These are phyloP conservation scores for Symbiotaphrina buchneri DNA, from an alignment of 495 filamentous ascomycete genomes.

Conservation along the genomic window DNA sequence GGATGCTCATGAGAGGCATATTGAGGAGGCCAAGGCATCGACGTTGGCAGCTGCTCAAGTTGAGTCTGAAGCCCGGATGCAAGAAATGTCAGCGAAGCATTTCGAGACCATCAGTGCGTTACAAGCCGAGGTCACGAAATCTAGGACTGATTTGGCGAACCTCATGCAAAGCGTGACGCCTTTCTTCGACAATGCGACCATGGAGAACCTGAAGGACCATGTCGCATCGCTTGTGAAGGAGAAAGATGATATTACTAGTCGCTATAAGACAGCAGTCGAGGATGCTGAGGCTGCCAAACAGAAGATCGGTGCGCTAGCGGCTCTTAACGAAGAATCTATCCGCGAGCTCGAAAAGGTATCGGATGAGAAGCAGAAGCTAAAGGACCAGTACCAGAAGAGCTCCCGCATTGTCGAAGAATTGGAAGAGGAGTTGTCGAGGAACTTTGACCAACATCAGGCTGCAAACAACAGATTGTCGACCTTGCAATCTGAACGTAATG, in stretches of 20 bases:
- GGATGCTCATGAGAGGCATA: conserved; percentile 26
- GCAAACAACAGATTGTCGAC: conserved; percentile 51
- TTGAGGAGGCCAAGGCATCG: conserved; percentile 22
- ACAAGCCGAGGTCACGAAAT: conserved; percentile 44
- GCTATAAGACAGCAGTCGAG: too few relatives aligned
- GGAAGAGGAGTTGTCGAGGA: conserved; percentile 87
- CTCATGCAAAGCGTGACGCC: conserved; percentile 25
- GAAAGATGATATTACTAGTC: conserved; percentile 7
- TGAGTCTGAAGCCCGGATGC: conserved; percentile 21
- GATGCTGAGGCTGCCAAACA: conserved; percentile 26
- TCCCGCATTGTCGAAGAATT: conserved; percentile 82
- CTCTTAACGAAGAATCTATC: conserved; percentile 48
- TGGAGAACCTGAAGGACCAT: conserved; percentile 27
- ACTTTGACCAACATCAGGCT: conserved; percentile 76
- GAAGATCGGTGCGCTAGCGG: conserved; percentile 22
- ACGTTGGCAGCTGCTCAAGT: conserved; percentile 17
- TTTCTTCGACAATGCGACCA: conserved; percentile 24
- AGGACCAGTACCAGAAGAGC: conserved; percentile 37
- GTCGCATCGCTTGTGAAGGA: conserved; percentile 12
- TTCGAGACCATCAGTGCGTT: conserved; percentile 34
- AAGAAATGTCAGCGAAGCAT: conserved; percentile 29
- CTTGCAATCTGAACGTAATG: conserved; percentile 43
- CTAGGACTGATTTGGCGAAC: conserved; percentile 43
- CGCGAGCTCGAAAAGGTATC: conserved; percentile 31
- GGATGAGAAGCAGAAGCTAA: conserved; percentile 27